Percentiles rank a stretch among this genome's conserved stretches.
Evolutionary conservation across 495 filamentous ascomycete genomes (phyloP).

Genomic region (Aspergillus avenaceus): DNA sequence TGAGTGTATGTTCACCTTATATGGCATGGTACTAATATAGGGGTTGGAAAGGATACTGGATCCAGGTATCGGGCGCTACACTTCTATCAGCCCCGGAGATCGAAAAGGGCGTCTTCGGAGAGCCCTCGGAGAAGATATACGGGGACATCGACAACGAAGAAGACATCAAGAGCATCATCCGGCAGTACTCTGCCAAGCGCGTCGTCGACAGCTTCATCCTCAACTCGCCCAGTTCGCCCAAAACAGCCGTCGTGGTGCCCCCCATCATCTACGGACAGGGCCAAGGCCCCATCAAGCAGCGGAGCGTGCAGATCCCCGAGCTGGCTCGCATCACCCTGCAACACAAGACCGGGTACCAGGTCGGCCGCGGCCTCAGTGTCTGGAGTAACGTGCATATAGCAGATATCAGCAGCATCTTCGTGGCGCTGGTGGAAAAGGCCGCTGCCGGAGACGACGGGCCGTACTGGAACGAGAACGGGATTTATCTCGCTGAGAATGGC

Average conservation of each 20-base stretch:
- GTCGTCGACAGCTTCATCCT: constrained; percentile 51
- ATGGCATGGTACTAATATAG: too few relatives aligned
- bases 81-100: constrained; percentile 29
- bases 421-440: constrained; percentile 52
- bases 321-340: constrained; percentile 50
- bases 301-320: constrained; percentile 56
- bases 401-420: constrained; percentile 60
- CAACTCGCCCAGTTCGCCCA: constrained; percentile 33
- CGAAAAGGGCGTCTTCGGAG: constrained; percentile 15
- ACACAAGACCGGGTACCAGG: constrained; percentile 51
- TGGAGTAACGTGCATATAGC: constrained; percentile 68
- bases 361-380: constrained; percentile 52
- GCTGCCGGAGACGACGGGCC: constrained; percentile 57
- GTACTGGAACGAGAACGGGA: constrained; percentile 65
- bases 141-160: constrained; percentile 21
- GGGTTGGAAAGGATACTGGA: constrained; percentile 28
- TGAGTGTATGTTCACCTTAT: constrained; percentile 1
- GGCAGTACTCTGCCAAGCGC: constrained; percentile 39
- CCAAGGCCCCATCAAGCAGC: constrained; percentile 58
- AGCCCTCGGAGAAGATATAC: constrained; percentile 21
- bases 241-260: constrained; percentile 64
- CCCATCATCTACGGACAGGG: constrained; percentile 69
- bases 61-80: constrained; percentile 30
- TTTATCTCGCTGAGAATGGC: constrained; percentile 63
- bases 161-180: constrained; percentile 37